phyloP scores from a whole-genome alignment of 148 eudicot species.

The Spergularia marina region DNA sequence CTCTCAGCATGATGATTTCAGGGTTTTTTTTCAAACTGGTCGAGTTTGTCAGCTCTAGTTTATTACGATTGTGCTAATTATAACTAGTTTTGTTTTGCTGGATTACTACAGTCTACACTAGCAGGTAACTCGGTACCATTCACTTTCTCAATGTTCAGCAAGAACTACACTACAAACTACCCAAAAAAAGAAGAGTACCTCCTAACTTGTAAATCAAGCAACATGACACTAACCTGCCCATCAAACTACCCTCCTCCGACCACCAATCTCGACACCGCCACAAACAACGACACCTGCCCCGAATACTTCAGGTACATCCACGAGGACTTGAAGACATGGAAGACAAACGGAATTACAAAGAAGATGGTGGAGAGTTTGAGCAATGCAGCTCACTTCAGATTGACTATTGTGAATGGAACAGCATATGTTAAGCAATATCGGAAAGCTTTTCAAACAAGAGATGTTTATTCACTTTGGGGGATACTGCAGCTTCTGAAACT shows the following conservation, averaged over 20 bases:
- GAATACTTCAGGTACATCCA: constrained; percentile 66
- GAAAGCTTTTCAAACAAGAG: constrained; percentile 52
- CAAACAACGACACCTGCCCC: constrained; percentile 40
- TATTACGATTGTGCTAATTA: background rate
- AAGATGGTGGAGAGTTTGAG: constrained; percentile 45
- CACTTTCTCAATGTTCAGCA: constrained; percentile 22
- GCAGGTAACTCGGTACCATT: constrained; percentile 19
- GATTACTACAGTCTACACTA: constrained; percentile 16
- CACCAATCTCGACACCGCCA: background rate
- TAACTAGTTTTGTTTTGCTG: background rate
- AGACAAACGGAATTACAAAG: constrained; percentile 39
- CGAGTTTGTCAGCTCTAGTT: background rate
- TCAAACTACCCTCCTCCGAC: constrained; percentile 33
- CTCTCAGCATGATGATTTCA: too few relatives aligned
- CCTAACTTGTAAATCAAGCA: constrained; percentile 34
- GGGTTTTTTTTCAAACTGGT: background rate
- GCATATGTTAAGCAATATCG: constrained; percentile 46
- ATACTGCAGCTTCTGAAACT: constrained; percentile 51
- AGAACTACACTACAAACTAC: constrained; percentile 16
- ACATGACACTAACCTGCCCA: constrained; percentile 37
- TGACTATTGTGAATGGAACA: constrained; percentile 53
- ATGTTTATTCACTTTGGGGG: constrained; percentile 50
- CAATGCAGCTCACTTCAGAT: constrained; percentile 40
- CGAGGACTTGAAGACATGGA: constrained; percentile 55
- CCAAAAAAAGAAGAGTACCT: constrained; percentile 26